Percentiles rank a stretch among this genome's conserved stretches.
Evolutionary conservation across 2,329 filamentous ascomycete species (phyloP).

Genomic region (Fusarium bulbicola): DNA sequence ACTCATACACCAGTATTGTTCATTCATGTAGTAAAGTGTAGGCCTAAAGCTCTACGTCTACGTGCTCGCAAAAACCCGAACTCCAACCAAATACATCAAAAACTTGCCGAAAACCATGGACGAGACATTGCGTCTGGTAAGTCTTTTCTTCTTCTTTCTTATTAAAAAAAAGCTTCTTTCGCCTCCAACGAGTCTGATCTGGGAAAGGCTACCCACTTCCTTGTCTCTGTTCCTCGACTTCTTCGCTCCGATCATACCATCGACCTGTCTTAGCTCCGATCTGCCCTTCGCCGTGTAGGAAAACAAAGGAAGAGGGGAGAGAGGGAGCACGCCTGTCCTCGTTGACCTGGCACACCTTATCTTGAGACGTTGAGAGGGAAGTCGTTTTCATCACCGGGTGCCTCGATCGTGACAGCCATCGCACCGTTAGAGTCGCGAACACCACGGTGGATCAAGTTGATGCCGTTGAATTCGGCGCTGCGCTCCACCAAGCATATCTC

Average conservation of each 20-base stretch:
- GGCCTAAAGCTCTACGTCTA: neutral
- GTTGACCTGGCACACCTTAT: too few species aligned
- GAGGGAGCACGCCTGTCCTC: too few species aligned
- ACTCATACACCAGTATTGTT: neutral
- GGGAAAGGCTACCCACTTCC: slow-evolving; percentile 56
- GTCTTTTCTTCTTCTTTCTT: too few species aligned
- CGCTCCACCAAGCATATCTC: neutral
- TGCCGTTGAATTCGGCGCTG: neutral
- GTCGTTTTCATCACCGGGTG: neutral
- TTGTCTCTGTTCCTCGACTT: slow-evolving; percentile 62
- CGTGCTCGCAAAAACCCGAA: neutral
- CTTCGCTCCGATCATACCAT: slow-evolving; percentile 56
- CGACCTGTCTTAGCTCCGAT: slow-evolving; percentile 56
- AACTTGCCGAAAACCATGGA: neutral
- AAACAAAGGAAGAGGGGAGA: too few species aligned
- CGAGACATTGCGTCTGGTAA: too few species aligned
- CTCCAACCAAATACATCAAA: neutral
- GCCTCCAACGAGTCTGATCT: slow-evolving; percentile 51
- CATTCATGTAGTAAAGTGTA: neutral
- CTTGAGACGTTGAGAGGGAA: too few species aligned
- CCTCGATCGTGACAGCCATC: neutral
- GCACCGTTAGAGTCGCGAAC: neutral
- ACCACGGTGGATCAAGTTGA: neutral
- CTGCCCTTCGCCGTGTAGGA: slow-evolving; percentile 52
- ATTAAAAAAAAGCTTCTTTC: slow-evolving; percentile 31